Base-by-base conservation (phyloP, 2,329 filamentous ascomycete species). In the Samsoniella hepiali region DNA sequence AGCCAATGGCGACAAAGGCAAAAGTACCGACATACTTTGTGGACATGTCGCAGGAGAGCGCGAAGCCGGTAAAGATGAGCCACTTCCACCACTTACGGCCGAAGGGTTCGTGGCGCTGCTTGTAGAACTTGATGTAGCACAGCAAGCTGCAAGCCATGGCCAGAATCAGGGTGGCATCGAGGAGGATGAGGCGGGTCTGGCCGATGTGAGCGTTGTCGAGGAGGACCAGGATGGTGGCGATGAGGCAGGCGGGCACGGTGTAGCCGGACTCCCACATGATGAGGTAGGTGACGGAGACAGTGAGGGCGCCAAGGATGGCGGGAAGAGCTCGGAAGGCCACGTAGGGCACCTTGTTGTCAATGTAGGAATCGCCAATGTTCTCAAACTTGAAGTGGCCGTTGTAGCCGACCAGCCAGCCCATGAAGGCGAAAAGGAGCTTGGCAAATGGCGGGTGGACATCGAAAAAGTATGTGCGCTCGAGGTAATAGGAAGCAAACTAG, bases 181-280 rank as follows among this genome's bases (percentile, higher is more conserved):
- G 86, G 63, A 99, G 85, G 70, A 99, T 99, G 73, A 99, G 81
- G 38, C 95, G 88, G 31, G 95, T 97, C 82, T 99, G 95, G 65
- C 92, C 94, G 76, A 99, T 92, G 76, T 99, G 95, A 64, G 94
- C 95, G 72, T 99, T 99, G 80, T 99, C 95, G 71, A 99, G 91
- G 50, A 99, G 88, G 67, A 99, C 84, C 42, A 99, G 82, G 34
- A 91, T 88, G 45, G 95, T 87, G 7, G 95, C 92, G 63, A 97
- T 82, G 62, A 98, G 81, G 75, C 91, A 96, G 63, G 95, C 95
- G 11, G 95, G 95, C 49, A 99, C 82, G 68, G 92, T 97, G 79
- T 99, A 99, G 67, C 93, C 95, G 57, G 95, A 98, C 79, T 99
- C 95, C 95, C 95, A 99, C 95, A 99, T 99, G 77, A 97, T 99